Evolutionary conservation across 1,139 yeast genomes (phyloP), one percentile per base, ranked within the genome.

Genomic region (Candida sp.): DNA sequence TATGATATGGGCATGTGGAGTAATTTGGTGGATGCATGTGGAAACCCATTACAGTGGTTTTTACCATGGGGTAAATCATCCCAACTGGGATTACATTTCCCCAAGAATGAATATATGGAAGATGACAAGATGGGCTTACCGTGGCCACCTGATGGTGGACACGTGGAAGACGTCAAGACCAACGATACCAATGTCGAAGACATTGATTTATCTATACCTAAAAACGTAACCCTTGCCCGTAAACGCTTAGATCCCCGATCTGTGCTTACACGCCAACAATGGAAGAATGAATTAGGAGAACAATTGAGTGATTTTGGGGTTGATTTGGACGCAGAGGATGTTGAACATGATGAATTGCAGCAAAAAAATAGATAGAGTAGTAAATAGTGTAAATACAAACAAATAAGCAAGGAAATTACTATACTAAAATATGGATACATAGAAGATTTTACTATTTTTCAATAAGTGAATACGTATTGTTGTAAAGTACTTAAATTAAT

Each of bases 91-190:
- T 25, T 55, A 70, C 51, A 59, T 2, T 88, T 81, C 50, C 64
- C 63, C 8, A 80, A 76, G 50, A 81, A 80, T 50, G 87, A 81
- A 36, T 69, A 45, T 60, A 68, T 47, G 39, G 79, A 77, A 27
- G 79, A 76, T 41, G 93, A 85, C 57, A 79, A 83, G 51, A 58
- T 84, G 43, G 74, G 78, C 4, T 64, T 84, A 46, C 95, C 90
- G 1, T 89, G 96, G 95, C 96, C 96, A 0, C 95, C 95, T 2
- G 96, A 88, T 66, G 90, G 89, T 3, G 81, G 82, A 0, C 75
- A 81, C 52, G 75, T 69, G 47, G 75, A 63, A 12, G 51, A 51
- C 15, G 38, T 38, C 3, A 49, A 46, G 6, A 50, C 45, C n/a
- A 55, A 56, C 9, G 60, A 55, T 19, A 49, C 48, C 5, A 53